These are phyloP conservation scores for Phytopythium delawarense DNA, from an alignment of 352 stramenopile species.

Conservation along the genomic window DNA sequence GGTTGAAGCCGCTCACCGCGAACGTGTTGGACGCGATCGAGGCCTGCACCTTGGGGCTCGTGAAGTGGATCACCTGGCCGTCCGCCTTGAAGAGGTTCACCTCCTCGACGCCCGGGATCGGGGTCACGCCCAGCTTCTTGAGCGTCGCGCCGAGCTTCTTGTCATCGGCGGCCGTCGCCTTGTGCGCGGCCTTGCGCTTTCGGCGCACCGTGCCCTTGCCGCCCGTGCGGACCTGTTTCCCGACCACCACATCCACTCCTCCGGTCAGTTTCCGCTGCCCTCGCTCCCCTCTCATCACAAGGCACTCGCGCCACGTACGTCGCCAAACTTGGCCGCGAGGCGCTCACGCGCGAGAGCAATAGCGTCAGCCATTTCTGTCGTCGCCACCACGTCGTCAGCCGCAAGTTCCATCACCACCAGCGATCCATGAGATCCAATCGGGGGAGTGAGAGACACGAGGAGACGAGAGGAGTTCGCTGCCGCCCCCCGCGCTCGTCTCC, in stretches of 20 bases:
- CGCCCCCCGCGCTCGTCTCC: background rate
- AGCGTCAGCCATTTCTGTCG: conserved; percentile 79
- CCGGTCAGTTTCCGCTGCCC: background rate
- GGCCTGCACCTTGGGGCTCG: conserved; percentile 97
- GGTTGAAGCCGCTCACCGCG: conserved; percentile 93
- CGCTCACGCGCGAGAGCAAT: conserved; percentile 86
- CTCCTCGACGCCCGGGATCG: conserved; percentile 98
- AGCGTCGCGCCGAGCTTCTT: conserved; percentile 96
- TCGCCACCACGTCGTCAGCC: background rate
- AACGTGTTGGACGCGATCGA: conserved; percentile 98
- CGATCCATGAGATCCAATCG: too few species aligned
- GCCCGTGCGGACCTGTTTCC: conserved; percentile 85
- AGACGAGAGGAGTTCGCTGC: background rate
- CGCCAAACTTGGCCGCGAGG: conserved; percentile 83
- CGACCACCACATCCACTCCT: background rate
- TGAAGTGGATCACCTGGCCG: conserved; percentile 98
- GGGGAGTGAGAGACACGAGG: background rate
- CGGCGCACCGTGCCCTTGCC: conserved; percentile 95
- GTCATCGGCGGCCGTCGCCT: conserved; percentile 93
- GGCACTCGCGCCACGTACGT: conserved; percentile 22
- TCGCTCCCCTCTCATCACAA: background rate
- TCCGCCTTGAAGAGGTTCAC: conserved; percentile 99
- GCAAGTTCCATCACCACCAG: background rate
- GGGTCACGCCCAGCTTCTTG: conserved; percentile 98
- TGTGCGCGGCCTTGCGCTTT: conserved; percentile 95